Percentiles rank a stretch among this genome's conserved stretches.
Conservation (phyloP, 2,329 filamentous ascomycete species). For the Verticillium nubilum region DNA sequence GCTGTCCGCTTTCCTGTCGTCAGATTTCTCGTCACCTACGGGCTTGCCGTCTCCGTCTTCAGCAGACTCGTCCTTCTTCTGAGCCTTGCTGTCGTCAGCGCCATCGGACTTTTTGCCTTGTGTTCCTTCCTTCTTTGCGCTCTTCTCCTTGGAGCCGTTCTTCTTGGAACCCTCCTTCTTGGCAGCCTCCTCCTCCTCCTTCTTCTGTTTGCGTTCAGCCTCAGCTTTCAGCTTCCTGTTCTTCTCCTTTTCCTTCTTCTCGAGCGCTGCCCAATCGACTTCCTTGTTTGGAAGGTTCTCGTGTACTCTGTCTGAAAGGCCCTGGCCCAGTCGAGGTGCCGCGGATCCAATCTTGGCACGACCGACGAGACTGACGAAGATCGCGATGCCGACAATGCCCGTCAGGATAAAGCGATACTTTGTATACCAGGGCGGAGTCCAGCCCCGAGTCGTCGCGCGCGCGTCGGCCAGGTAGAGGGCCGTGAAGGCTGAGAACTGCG, state of each 20-base stretch:
- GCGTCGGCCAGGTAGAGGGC: constrained; percentile 82
- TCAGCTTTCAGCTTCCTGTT: constrained; percentile 31
- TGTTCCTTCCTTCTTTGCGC: constrained; percentile 14
- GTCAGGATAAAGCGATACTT: constrained; percentile 91
- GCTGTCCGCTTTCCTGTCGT: constrained; percentile 7
- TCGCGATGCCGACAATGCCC: constrained; percentile 77
- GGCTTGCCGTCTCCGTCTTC: constrained; percentile 10
- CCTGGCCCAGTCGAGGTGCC: constrained; percentile 25
- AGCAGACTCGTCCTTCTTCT: constrained; percentile 8
- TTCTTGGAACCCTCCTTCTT: constrained; percentile 19
- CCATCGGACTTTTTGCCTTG: constrained; percentile 19
- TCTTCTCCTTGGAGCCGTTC: too few species aligned
- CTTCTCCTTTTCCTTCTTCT: constrained; percentile 33
- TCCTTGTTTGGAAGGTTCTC: constrained; percentile 25
- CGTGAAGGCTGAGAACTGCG: constrained; percentile 80
- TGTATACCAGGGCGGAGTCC: constrained; percentile 80
- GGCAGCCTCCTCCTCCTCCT: constrained; percentile 22
- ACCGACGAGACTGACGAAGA: constrained; percentile 75
- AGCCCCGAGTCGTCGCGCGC: constrained; percentile 65
- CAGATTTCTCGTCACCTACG: too few species aligned
- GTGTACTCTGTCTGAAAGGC: constrained; percentile 32
- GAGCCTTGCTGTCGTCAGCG: constrained; percentile 13
- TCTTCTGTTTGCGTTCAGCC: constrained; percentile 29
- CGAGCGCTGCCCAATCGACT: constrained; percentile 40
- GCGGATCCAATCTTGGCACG: constrained; percentile 64